A percentile compares a stretch with the other conserved stretches of the same genome.
Conservation (phyloP, 78 protist species). For the Dictyostelium firmibasis region DNA sequence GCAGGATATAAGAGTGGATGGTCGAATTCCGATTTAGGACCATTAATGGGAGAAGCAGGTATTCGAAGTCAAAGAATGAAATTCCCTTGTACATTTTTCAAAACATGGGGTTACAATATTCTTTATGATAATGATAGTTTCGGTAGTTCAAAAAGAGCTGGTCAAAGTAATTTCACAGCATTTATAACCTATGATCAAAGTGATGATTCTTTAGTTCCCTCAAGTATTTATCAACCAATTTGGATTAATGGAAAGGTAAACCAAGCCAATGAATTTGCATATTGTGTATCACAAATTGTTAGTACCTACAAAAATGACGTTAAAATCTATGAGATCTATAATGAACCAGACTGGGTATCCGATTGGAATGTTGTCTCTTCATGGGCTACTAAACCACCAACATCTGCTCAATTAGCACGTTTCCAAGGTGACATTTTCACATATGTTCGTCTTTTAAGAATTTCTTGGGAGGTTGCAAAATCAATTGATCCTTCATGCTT, state of each 20-base stretch:
- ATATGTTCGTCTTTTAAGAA: constrained; percentile 35
- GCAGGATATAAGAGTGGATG: constrained; percentile 9
- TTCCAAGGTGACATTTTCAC: constrained; percentile 17
- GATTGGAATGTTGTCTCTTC: constrained; percentile 1
- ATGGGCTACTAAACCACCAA: constrained; percentile 23
- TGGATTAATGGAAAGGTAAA: not conserved
- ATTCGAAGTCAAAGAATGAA: not conserved
- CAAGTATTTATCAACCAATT: not conserved
- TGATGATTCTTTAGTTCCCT: not conserved
- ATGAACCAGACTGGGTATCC: constrained; percentile 34
- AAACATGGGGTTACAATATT: not conserved
- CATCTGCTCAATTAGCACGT: not conserved
- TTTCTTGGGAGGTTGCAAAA: constrained; percentile 23
- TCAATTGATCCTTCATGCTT: constrained; percentile 5
- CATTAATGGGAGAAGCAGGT: not conserved
- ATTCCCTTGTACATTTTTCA: not conserved
- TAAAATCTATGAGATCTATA: constrained; percentile 13
- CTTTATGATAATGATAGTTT: constrained; percentile 12
- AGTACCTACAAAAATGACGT: not conserved
- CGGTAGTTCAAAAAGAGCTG: not conserved
- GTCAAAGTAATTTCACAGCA: constrained; percentile 17
- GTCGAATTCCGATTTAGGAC: not conserved
- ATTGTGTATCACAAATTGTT: not conserved
- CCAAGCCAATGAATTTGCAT: constrained; percentile 3
- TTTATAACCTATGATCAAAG: constrained; percentile 8